Evolutionary conservation across 768 basidiomycete genomes (phyloP).

Genomic region (Symmetrospora coprosmae): DNA sequence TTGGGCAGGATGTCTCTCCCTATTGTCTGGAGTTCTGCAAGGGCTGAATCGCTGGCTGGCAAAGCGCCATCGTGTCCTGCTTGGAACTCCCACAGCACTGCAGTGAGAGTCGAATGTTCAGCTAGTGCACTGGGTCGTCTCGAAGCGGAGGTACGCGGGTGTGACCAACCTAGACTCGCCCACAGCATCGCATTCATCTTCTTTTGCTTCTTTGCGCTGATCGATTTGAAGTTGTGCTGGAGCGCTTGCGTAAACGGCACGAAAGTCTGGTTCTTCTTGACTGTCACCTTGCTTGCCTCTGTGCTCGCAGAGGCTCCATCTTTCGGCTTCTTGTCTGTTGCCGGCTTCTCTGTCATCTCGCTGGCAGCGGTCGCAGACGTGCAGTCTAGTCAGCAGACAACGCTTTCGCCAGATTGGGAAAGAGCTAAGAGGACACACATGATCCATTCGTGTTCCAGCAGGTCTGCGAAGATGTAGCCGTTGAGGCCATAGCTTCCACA

Average conservation of each 20-base stretch:
- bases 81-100: conserved; percentile 37
- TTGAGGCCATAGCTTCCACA: conserved; percentile 78
- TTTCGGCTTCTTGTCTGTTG: conserved; percentile 7
- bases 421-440: conserved; percentile 48
- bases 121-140: conserved; percentile 43
- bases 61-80: not conserved
- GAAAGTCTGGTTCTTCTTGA: conserved; percentile 35
- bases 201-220: conserved; percentile 64
- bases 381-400: not conserved
- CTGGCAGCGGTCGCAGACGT: no score
- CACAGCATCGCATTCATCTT: conserved; percentile 43
- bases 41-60: conserved; percentile 23
- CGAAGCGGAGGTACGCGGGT: not conserved
- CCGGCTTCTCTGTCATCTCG: conserved; percentile 14
- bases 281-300: conserved; percentile 24
- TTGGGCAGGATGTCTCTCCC: conserved; percentile 4
- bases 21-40: conserved; percentile 25
- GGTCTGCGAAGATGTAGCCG: conserved; percentile 89
- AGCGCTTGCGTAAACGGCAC: conserved; percentile 51
- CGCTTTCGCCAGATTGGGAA: not conserved
- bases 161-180: conserved; percentile 51
- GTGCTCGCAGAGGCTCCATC: conserved; percentile 18
- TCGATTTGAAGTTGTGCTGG: conserved; percentile 51
- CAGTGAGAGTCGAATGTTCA: conserved; percentile 38
- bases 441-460: conserved; percentile 73